Evolutionary conservation across 2,329 filamentous ascomycete genomes (phyloP), one percentile per base, ranked within the genome.

Genomic region (Epichloe scottii): DNA sequence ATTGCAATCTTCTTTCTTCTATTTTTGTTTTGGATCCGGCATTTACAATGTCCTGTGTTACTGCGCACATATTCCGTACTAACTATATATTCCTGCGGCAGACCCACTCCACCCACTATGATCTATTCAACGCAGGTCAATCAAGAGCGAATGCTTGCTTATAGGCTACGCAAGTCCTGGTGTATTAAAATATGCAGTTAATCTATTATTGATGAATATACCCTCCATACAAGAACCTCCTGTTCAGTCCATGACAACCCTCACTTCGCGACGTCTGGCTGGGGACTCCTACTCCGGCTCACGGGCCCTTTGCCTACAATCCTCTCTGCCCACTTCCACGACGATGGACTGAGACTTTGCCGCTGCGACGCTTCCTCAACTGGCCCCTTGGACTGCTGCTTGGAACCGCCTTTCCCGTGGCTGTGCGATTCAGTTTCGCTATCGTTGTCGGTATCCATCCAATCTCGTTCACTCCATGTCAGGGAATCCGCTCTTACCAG

Each of bases 381-480:
- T 50, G 46, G 15, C n/a, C n/a, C 40, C 23, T 41, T 35, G 4
- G 45, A 38, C 7, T 10, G 21, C 38, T 49, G 40, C 34, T 45
- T 40, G 39, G 15, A 30, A 14, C 46, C 49, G 26, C 5, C 17
- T 23, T 63, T 60, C 15, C 56, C 60, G 30, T 59, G 57, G 23
- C 49, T 51, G 47, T 45, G 39, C 11, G 41, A 46, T 12, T 59
- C 66, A 46, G 52, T 54, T 49, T 70, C 72, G 59, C 66, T 74
- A 52, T 74, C 72, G 42, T 69, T 66, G 40, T 67, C 72, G 51
- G 69, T 79, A 56, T 82, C 79, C 10, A 70, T 70, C 69, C 80
- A 83, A 61, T 85, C 81, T 11, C 75, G 70, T 46, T 86, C 82
- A 61, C 79, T 84, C 84, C 83, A 87, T 4, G 73, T 74, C 50